phyloP scores from a whole-genome alignment of 805 yeast genomes.

The Cyberlindnera americana region DNA sequence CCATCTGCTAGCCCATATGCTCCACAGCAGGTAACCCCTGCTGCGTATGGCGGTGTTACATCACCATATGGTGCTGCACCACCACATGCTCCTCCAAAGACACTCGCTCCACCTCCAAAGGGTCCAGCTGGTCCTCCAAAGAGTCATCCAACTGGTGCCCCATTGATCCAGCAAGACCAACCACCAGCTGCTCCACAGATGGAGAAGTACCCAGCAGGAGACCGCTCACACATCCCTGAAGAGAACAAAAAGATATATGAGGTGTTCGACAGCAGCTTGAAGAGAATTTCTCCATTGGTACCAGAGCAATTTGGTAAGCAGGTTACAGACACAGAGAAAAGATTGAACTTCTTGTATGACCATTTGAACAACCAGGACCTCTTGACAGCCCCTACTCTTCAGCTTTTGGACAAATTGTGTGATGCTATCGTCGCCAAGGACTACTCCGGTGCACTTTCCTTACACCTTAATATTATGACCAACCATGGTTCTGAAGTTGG shows the following conservation, averaged over 20 bases:
- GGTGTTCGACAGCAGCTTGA: constrained; percentile 52
- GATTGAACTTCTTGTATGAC: constrained; percentile 72
- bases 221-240: constrained; percentile 63
- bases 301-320: constrained; percentile 76
- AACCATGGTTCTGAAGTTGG: constrained; percentile 72
- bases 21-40: constrained; percentile 15
- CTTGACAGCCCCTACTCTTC: constrained; percentile 53
- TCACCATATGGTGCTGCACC: constrained; percentile 30
- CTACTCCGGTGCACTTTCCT: constrained; percentile 52
- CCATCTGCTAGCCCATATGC: constrained; percentile 28
- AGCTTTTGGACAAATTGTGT: constrained; percentile 48
- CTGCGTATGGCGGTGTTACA: constrained; percentile 7
- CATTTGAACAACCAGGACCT: constrained; percentile 72
- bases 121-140: constrained; percentile 12
- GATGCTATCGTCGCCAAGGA: constrained; percentile 47
- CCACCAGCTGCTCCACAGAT: constrained; percentile 15
- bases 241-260: constrained; percentile 55
- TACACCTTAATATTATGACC: constrained; percentile 58
- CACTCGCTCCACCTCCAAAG: constrained; percentile 17
- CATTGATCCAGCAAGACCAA: constrained; percentile 10
- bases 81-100: constrained; percentile 20
- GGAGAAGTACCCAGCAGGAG: constrained; percentile 53
- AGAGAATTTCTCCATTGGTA: constrained; percentile 72
- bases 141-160: constrained; percentile 13
- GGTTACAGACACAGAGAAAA: constrained; percentile 74